These are phyloP conservation scores for Diplotaxis tenuifolia DNA, from an alignment of 345 rosid species.

Conservation along the genomic window DNA sequence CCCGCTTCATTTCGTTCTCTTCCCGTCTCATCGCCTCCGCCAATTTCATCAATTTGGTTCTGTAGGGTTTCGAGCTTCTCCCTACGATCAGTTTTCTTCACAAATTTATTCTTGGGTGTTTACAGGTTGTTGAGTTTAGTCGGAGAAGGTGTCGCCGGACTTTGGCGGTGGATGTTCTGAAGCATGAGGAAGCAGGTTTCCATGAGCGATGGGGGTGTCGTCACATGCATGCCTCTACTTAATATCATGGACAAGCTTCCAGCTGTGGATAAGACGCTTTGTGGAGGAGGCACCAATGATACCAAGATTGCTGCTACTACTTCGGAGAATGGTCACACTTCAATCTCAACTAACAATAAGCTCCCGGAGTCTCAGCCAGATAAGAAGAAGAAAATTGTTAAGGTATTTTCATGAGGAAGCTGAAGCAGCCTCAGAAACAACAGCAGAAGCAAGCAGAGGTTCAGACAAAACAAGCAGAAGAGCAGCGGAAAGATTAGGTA, in stretches of 20 bases:
- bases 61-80: constrained; percentile 38
- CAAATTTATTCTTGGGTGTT: constrained; percentile 19
- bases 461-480: constrained; percentile 11
- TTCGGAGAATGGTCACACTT: constrained; percentile 43
- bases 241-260: constrained; percentile 91
- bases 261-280: constrained; percentile 54
- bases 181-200: constrained; percentile 73
- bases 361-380: constrained; percentile 40
- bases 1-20: constrained; percentile 12
- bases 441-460: constrained; percentile 11
- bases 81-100: constrained; percentile 52
- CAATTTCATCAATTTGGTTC: constrained; percentile 21
- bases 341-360: constrained; percentile 34
- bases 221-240: constrained; percentile 89
- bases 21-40: constrained; percentile 12
- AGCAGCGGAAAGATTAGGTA: constrained; percentile 8
- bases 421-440: constrained; percentile 13
- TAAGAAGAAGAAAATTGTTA: constrained; percentile 46
- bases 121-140: not conserved
- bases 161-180: constrained; percentile 36
- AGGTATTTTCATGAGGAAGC: constrained; percentile 41
- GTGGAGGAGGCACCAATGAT: constrained; percentile 40
- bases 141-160: constrained; percentile 30
- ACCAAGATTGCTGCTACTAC: constrained; percentile 10
- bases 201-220: constrained; percentile 99